A percentile compares a stretch with the other conserved stretches of the same genome.
Evolutionary conservation across 371 early-diverging fungal genomes (phyloP).

Genomic region (Apophysomyces variabilis): DNA sequence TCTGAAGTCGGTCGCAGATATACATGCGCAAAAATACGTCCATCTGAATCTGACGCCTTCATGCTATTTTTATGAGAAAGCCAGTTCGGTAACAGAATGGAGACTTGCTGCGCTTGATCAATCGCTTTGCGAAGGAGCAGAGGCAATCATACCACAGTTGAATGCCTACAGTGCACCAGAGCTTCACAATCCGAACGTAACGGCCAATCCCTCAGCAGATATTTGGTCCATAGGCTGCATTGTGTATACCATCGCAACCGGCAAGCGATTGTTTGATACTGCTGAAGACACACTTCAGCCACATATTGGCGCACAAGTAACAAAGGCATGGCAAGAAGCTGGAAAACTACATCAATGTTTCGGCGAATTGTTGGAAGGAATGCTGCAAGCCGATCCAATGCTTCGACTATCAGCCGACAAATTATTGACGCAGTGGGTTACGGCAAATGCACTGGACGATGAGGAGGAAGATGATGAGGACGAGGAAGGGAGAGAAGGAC

Average conservation of each 20-base stretch:
- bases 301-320: slow-evolving; percentile 13
- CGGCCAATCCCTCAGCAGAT: slow-evolving; percentile 15
- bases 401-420: slow-evolving; percentile 13
- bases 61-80: slow-evolving; percentile 19
- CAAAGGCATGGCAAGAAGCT: slow-evolving; percentile 19
- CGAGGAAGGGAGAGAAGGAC: background rate
- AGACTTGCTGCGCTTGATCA: slow-evolving; percentile 17
- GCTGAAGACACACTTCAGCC: background rate
- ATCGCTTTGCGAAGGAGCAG: slow-evolving; percentile 11
- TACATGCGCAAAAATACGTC: slow-evolving; percentile 19
- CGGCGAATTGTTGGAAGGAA: slow-evolving; percentile 15
- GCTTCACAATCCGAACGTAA: background rate
- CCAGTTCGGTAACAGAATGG: slow-evolving; percentile 23
- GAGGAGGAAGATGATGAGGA: slow-evolving; percentile 12
- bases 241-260: slow-evolving; percentile 23
- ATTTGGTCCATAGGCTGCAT: slow-evolving; percentile 27
- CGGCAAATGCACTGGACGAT: slow-evolving; percentile 20
- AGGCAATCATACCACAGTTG: background rate
- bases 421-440: slow-evolving; percentile 17
- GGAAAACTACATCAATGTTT: slow-evolving; percentile 12
- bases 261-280: slow-evolving; percentile 2
- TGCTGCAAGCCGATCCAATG: slow-evolving; percentile 22
- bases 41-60: slow-evolving; percentile 19
- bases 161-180: slow-evolving; percentile 24
- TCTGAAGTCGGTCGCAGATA: slow-evolving; percentile 17